A percentile compares a stretch with the other conserved stretches of the same genome.
Conservation (phyloP, 352 stramenopile genomes). For the Pythium utonaiense region DNA sequence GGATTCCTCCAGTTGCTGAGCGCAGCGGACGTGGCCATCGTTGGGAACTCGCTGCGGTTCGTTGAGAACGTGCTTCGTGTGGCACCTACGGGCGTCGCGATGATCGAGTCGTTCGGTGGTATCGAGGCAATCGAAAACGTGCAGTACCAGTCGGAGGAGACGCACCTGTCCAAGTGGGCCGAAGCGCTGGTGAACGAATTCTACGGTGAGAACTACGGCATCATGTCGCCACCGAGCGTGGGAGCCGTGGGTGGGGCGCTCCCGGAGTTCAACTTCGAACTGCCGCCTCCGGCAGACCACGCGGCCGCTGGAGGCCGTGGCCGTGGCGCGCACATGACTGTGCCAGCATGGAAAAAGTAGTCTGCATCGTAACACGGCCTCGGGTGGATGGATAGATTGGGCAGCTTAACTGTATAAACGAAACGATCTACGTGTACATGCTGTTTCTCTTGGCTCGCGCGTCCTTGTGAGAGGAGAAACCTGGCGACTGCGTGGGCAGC, state of each 20-base stretch:
- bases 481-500: conserved; percentile 30
- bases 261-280: conserved; percentile 22
- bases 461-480: conserved; percentile 18
- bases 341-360: conserved; percentile 65
- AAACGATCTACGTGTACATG: not conserved
- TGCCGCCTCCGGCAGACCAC: conserved; percentile 6
- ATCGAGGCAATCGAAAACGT: conserved; percentile 80
- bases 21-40: conserved; percentile 58
- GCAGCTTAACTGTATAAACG: too few species aligned
- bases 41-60: conserved; percentile 73
- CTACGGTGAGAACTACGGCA: conserved; percentile 79
- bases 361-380: too few species aligned
- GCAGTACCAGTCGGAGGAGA: conserved; percentile 61
- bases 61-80: conserved; percentile 75
- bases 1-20: conserved; percentile 56
- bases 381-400: too few species aligned
- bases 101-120: conserved; percentile 60
- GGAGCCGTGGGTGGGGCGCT: conserved; percentile 23
- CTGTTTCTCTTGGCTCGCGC: conserved; percentile 9
- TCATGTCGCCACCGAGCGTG: conserved; percentile 54
- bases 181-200: conserved; percentile 78
- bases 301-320: conserved; percentile 36
- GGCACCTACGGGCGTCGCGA: conserved; percentile 44
- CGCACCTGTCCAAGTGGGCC: conserved; percentile 60
- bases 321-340: conserved; percentile 66